Base-by-base conservation (phyloP, 768 basidiomycete genomes). In the Russula abietina region DNA sequence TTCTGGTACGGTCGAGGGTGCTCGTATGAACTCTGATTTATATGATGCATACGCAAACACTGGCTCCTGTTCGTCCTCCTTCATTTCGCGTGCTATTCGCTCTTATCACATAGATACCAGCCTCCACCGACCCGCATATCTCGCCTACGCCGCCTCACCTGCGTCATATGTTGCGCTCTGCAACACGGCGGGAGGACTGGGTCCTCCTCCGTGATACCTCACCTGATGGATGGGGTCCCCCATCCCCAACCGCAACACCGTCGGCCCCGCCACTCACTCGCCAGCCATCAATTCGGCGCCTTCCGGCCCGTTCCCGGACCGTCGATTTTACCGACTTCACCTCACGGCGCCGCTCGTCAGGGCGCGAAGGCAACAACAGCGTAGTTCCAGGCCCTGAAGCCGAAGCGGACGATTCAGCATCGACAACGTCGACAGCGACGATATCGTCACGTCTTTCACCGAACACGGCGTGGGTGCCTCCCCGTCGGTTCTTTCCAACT, bases 241-340 rank as follows among this genome's bases (percentile, higher is more conserved):
- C 66, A 43, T 48, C 62, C 8, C 33, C 57, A 7, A 49, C 28
- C 26, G 12, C 58, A 50, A 30, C 28, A 38, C 52, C 59, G 6
- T 41, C 64, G 32, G 64, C 69, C 4, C 33, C 74, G 11, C 69
- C 72, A 7, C 73, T 87, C 19, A 74, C 78, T 19, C 83, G 88
- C 38, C 84, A 86, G 64, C 73, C 82, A 0, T 83, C 85, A 24
- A 76, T 87, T 52, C 86, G 87, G 30, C 86, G 86, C 14, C 57
- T 59, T 26, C 77, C 83, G 2, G 68, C 75, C 36, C 77, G 79
- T 10, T 76, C 80, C 5, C 76, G 87, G 38, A 77, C 82, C 16
- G 77, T 82, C 16, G 88, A 90, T 65, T 89, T 91, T 71, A 84
- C 80, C 69, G 88, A 90, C 30, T 89, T 87, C 65, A 86, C 88